Evolutionary conservation across 2,329 filamentous ascomycete genomes (phyloP), one percentile per base, ranked within the genome.

Genomic region (Pseudogymnoascus sp.): DNA sequence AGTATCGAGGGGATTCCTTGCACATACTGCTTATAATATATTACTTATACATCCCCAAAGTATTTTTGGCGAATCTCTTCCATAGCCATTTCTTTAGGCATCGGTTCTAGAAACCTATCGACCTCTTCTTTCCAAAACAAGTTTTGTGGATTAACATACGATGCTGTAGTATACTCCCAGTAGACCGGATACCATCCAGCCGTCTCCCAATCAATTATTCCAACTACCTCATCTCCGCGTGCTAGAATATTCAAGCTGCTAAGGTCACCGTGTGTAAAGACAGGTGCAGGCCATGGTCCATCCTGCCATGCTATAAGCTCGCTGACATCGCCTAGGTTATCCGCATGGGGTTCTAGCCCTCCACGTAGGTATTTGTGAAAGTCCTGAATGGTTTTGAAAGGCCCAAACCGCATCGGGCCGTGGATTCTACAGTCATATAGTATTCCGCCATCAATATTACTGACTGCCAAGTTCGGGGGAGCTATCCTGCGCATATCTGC

Each of bases 161-260:
- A 73, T 1, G 74, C 73, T 19, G 67, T 71, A 19, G 75, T 76
- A 38, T 59, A 63, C 42, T 63, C 61, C 61, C 50, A 80, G 53
- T 75, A 75, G 14, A 70, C 67, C 1, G 77, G 78, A 66, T 76
- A 80, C 77, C 76, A 81, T 0, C 78, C 78, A 6, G 75, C 70
- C n/a, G 72, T 72, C 65, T 81, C 78, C 78, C 78, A 80, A 65
- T 80, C 79, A 19, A 80, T 62, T 33, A 80, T 74, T 2, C 74
- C 79, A 44, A 72, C 71, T 14, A 80, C 71, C 6, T 74, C 59
- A 62, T 63, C 62, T 19, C 62, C 60, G 4, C 31, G 53, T 31
- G 59, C 62, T 19, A 63, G 62, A 31, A 63, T 60, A 16, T 63
- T 63, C 33, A 63, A 53, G 35, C 60, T 63, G 31, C 63, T 64